Base-by-base conservation (phyloP, 129 eudicot genomes). In the Logfia minima region DNA sequence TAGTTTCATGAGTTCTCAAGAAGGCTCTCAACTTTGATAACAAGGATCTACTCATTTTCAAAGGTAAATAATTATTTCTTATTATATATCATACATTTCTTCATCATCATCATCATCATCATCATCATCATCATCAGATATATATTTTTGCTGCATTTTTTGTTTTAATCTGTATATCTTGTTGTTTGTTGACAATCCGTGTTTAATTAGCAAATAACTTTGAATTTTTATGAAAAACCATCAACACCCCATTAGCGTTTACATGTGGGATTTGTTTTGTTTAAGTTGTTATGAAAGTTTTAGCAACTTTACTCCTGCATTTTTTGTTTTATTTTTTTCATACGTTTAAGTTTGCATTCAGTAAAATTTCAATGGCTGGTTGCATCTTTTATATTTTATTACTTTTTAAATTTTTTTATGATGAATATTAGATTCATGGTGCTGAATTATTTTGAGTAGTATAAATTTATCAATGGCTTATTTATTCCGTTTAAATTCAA, bases 231-330 rank as follows among this genome's bases (percentile, higher is more conserved):
- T 63, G 56, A 72, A 79, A 41, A 62, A 63, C 5, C 63, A 48
- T 79, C 29, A 72, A 34, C 23, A 79, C 3, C 77, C 83, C 77
- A 51, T 63, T 56, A 48, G 67, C 32, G 61, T 68, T 2, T 59
- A 68, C 75, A 68, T 10, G 78, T 53, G 51, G 35, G 43, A 5
- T 80, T 73, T 75, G 35, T 70, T 70, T 58, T 61, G 69, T 60
- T 78, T 39, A 70, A 60, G 53, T 60, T 78, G 19, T 24, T 66
- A 43, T 60, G 28, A 10, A 61, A 79, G 28, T 71, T 22, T 59
- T 29, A n/a, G 4, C 59, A 60, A n/a, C 61, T 52, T 78, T 58
- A 67, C 35, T 9, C 48, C 48, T 39, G 3, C 3, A 39, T 39
- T 39, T 39, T 5, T 39, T 39, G 8, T 39, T 37, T 37, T 37